A percentile compares a stretch with the other conserved stretches of the same genome.
Conservation (phyloP, 148 eudicot genomes). For the Mesembryanthemum crystallinum region DNA sequence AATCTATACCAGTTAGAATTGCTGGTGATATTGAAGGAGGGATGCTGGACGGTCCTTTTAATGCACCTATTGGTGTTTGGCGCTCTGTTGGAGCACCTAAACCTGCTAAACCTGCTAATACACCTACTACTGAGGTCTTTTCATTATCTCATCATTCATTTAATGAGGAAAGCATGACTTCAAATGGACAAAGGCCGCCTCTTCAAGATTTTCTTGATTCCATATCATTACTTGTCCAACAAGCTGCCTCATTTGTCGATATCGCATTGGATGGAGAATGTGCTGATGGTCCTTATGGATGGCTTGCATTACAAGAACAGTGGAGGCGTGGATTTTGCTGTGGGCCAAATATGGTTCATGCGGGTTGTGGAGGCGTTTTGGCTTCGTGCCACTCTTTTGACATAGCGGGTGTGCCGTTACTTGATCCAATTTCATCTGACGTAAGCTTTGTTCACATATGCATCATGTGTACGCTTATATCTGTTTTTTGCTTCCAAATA, state of each 20-base stretch:
- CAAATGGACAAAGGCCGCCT: constrained; percentile 70
- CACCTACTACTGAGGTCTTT: constrained; percentile 47
- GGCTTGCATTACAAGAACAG: constrained; percentile 97
- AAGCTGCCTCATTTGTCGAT: constrained; percentile 95
- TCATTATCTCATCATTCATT: constrained; percentile 52
- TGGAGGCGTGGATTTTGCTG: constrained; percentile 87
- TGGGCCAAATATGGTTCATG: constrained; percentile 91
- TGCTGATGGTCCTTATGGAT: constrained; percentile 88
- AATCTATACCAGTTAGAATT: constrained; percentile 76
- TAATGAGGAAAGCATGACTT: constrained; percentile 57
- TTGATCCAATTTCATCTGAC: constrained; percentile 84
- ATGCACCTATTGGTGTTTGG: constrained; percentile 94
- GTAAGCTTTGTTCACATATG: constrained; percentile 44
- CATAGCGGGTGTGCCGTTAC: constrained; percentile 83
- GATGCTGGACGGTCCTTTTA: constrained; percentile 60
- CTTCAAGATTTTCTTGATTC: constrained; percentile 89
- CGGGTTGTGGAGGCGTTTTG: constrained; percentile 95
- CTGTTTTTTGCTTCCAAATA: neutral
- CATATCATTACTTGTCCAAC: constrained; percentile 83
- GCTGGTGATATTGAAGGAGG: constrained; percentile 89
- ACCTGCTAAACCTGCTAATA: constrained; percentile 49
- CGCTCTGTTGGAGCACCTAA: constrained; percentile 85
- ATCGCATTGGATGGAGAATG: constrained; percentile 89
- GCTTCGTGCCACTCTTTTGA: constrained; percentile 93
- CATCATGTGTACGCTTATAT: neutral